Percentiles rank a stretch among this genome's conserved stretches.
Conservation (phyloP, 148 eudicot genomes). For the Pharnaceum exiguum region DNA sequence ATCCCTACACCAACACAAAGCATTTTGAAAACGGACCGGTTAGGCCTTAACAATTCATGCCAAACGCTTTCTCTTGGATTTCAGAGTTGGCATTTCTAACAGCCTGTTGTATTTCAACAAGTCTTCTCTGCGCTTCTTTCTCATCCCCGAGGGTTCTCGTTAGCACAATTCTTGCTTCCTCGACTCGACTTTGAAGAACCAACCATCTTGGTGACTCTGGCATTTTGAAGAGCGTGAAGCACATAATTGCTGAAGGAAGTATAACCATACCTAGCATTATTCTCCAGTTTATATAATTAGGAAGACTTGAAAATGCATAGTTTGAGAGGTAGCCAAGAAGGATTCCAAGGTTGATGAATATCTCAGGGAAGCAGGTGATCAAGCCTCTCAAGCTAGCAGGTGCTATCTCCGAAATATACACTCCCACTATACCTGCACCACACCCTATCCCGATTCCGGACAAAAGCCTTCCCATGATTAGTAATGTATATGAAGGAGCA, state of each 20-base stretch:
- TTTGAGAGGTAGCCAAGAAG: constrained; percentile 76
- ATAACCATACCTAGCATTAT: constrained; percentile 82
- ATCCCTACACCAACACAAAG: constrained; percentile 53
- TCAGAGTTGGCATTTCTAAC: constrained; percentile 28
- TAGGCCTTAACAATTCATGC: constrained; percentile 49
- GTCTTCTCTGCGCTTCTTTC: constrained; percentile 63
- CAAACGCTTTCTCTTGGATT: constrained; percentile 43
- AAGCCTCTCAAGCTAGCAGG: constrained; percentile 63
- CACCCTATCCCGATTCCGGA: constrained; percentile 86
- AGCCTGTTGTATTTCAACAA: constrained; percentile 66
- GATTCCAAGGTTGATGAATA: constrained; percentile 76
- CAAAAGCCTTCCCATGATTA: constrained; percentile 61
- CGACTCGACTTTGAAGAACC: constrained; percentile 51
- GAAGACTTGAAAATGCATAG: constrained; percentile 67
- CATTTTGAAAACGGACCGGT: constrained; percentile 49
- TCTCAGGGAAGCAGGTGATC: constrained; percentile 78
- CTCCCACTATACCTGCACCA: constrained; percentile 76
- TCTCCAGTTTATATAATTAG: constrained; percentile 65
- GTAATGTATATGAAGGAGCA: constrained; percentile 46
- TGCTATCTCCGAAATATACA: constrained; percentile 81
- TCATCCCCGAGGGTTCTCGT: constrained; percentile 47
- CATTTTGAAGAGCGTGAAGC: constrained; percentile 57
- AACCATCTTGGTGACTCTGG: constrained; percentile 93
- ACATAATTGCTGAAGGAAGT: constrained; percentile 69
- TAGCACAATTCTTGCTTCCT: constrained; percentile 62